A percentile compares a stretch with the other conserved stretches of the same genome.
Conservation (phyloP, 768 basidiomycete genomes). For the Phanerochaete sordida region DNA sequence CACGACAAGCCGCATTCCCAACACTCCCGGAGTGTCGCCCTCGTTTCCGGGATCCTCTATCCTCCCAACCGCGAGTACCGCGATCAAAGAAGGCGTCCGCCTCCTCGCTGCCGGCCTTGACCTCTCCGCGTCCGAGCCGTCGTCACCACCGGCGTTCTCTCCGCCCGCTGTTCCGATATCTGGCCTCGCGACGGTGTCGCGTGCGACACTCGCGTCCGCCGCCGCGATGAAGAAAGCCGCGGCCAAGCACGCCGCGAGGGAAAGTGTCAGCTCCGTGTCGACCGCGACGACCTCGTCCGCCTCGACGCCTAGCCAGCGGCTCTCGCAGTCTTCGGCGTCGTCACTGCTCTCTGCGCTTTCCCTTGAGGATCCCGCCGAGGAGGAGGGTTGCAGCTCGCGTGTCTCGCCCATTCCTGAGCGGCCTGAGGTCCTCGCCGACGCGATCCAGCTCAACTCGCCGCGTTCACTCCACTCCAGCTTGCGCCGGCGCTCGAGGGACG, state of each 20-base stretch:
- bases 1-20: slow-evolving; percentile 8
- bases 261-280: slow-evolving; percentile 31
- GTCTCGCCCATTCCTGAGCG: slow-evolving; percentile 9
- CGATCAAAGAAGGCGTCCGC: slow-evolving; percentile 61
- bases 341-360: slow-evolving; percentile 29
- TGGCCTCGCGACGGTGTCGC: slow-evolving; percentile 11
- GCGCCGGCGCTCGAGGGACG: neutral
- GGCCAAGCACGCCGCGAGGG: slow-evolving; percentile 17
- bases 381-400: neutral
- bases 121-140: slow-evolving; percentile 21
- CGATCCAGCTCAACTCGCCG: slow-evolving; percentile 31
- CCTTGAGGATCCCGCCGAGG: slow-evolving; percentile 19
- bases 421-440: slow-evolving; percentile 37
- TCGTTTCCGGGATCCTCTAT: slow-evolving; percentile 9
- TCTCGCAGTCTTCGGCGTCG: slow-evolving; percentile 45
- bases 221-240: slow-evolving; percentile 11
- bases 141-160: slow-evolving; percentile 16
- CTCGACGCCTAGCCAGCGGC: slow-evolving; percentile 29
- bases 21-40: neutral
- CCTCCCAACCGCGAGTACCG: slow-evolving; percentile 22
- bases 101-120: slow-evolving; percentile 49
- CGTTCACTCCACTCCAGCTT: neutral
- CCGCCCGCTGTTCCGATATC: slow-evolving; percentile 9
- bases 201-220: slow-evolving; percentile 10
- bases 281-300: slow-evolving; percentile 24